These are phyloP conservation scores for Copromyces sp. DNA, from an alignment of 495 filamentous ascomycete genomes.

Conservation along the genomic window DNA sequence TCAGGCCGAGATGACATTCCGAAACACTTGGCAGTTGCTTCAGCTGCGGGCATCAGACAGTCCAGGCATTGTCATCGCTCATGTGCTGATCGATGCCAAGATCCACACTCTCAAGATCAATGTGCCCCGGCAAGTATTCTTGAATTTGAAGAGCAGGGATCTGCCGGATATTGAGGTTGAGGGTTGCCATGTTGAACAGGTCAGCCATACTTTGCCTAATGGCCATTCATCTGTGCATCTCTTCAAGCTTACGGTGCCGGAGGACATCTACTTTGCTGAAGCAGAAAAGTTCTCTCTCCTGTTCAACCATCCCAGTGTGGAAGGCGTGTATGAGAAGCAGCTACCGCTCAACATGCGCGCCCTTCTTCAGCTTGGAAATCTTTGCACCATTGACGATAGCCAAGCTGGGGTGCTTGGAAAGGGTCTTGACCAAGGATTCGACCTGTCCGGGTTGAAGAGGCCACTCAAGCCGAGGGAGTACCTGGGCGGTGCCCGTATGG, in stretches of 20 bases:
- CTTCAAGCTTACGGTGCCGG: conserved; percentile 83
- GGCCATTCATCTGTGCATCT: conserved; percentile 89
- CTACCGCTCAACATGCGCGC: conserved; percentile 76
- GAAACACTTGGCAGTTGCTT: conserved; percentile 87
- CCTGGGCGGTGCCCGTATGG: conserved; percentile 54
- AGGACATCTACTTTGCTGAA: conserved; percentile 78
- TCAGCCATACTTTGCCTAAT: conserved; percentile 85
- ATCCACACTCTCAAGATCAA: conserved; percentile 80
- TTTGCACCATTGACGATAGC: conserved; percentile 89
- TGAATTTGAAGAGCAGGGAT: conserved; percentile 80
- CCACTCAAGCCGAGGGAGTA: conserved; percentile 61
- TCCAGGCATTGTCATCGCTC: conserved; percentile 79
- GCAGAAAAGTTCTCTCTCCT: conserved; percentile 68
- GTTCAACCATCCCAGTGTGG: conserved; percentile 87
- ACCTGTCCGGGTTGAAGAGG: conserved; percentile 63
- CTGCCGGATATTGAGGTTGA: conserved; percentile 83
- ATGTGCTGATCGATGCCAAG: conserved; percentile 87
- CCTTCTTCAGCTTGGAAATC: conserved; percentile 76
- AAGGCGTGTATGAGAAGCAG: conserved; percentile 93
- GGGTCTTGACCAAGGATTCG: conserved; percentile 88
- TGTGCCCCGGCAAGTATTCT: conserved; percentile 78
- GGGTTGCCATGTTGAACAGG: conserved; percentile 81
- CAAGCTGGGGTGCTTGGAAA: conserved; percentile 87
- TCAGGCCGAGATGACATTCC: conserved; percentile 80
- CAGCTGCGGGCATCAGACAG: conserved; percentile 71